Base-by-base conservation (phyloP, 495 filamentous ascomycete genomes). In the Aspergillus homomorphus region DNA sequence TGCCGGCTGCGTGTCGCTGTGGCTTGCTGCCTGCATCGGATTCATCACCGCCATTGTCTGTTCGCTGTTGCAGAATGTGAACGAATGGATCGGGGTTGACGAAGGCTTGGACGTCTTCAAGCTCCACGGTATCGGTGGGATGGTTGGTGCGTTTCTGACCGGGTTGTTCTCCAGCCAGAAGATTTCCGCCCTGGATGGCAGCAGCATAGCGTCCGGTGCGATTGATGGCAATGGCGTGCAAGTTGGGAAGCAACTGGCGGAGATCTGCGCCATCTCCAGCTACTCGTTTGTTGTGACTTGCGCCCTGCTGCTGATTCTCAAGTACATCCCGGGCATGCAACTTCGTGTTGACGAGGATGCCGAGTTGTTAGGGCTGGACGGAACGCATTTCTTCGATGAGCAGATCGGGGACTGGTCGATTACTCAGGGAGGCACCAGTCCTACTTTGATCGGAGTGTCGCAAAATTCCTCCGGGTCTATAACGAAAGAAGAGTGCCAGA, bases 101-200 rank as follows among this genome's bases (percentile, higher is more conserved):
- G 83, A 86, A 55, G 80, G 81, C 2, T 75, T 87, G 71, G 82
- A 85, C 56, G 82, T 87, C 19, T 86, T 86, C 70, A 84, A 83
- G 58, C 77, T 86, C 22, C 83, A 87, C 64, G 84, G 81, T 14
- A 68, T 85, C 33, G 85, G 84, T 23, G 85, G 84, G 1, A 82
- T 85, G 71, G 70, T 82, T 22, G 84, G 85, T 3, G 73, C 76
- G n/a, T 82, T 87, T 65, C 63, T 87, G 49, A 87, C 83, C 0
- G 83, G 84, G 0, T 79, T 86, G 51, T 87, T 87, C 58, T 83
- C 84, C n/a, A 70, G 66, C 23, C 53, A 66, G 19, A 73, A 69
- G n/a, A 66, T 77, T 38, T 73, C 73, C 2, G 64, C 67, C 8
- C 69, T 84, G 21, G 81, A 85, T 51, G 80, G 82, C 19, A 67